These are phyloP conservation scores for Talaromyces sp. DNA, from an alignment of 2,329 filamentous ascomycete genomes.

Conservation along the genomic window DNA sequence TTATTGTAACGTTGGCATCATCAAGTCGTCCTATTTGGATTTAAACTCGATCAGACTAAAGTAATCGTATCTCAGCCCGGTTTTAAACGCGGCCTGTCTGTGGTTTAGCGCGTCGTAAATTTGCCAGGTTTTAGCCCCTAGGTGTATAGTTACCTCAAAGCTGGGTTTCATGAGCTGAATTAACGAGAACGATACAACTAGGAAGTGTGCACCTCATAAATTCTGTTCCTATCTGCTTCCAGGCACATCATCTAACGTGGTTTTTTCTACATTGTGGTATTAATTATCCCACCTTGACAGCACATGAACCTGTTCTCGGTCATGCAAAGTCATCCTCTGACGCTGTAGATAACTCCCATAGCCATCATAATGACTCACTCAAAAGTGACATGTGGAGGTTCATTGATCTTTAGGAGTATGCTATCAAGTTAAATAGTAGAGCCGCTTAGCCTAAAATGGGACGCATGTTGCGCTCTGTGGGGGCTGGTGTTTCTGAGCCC, in stretches of 20 bases:
- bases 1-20: neutral
- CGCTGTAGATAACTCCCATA: neutral
- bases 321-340: neutral
- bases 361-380: neutral
- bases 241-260: too few relatives aligned
- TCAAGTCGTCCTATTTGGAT: neutral
- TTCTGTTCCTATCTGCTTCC: too few relatives aligned
- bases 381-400: neutral
- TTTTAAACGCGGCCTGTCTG: neutral
- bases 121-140: neutral
- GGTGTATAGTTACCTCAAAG: neutral
- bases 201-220: too few relatives aligned
- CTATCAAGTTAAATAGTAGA: neutral
- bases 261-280: too few relatives aligned
- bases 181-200: neutral
- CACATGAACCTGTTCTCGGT: too few relatives aligned
- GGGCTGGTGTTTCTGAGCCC: neutral
- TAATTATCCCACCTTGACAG: too few relatives aligned
- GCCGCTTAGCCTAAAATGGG: neutral
- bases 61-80: neutral
- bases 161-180: neutral
- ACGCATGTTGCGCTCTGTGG: neutral
- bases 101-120: neutral
- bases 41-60: neutral
- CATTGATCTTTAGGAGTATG: neutral